Evolutionary conservation across 352 stramenopile genomes (phyloP), one percentile per base, ranked within the genome.

Genomic region (Plasmopara halstedii): DNA sequence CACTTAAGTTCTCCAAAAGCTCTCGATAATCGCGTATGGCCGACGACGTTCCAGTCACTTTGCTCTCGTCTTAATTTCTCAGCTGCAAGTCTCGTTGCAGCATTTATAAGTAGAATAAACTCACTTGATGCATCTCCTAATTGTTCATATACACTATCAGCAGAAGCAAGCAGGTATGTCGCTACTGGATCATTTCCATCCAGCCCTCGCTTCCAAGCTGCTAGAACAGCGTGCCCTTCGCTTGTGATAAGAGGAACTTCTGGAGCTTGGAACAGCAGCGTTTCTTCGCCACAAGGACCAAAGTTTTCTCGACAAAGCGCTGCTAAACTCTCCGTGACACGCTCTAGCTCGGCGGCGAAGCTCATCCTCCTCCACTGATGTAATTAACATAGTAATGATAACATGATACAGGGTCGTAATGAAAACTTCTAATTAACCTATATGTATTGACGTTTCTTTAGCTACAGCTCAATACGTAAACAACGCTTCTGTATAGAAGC

Each of bases 21-120:
- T 27, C 47, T 43, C 17, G 70, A 63, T 13, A 83, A 33, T 21
- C 61, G 50, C 8, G 37, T 23, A 8, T 48, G 47, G 2, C 58
- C 47, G 9, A 56, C 38, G 20, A 2, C 14, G 32, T 46, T 43
- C 8, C 29, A 20, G 29, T 9, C 17, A 3, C 31, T 21, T 6
- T 50, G 26, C 2, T 29, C 21, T 42, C 34, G 33, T 2, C 37
- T 50, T 5, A 57, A 22, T 1, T 31, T 34, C 11, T 59, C 45
- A 18, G 17, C 7, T 10, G 50, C 55, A 11, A 50, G 21, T 13
- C 33, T 50, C 37, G 75, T 19, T 0, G 61, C 42, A 8, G 63
- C 54, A 23, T 78, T 47, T 1, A 91, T 21, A 15, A 87, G 22
- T 26, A 91, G 37, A 32, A 88, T 56, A 39, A 88, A 83, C 51